Conservation (phyloP, 805 yeast species). For the Lipomyces sp. region DNA sequence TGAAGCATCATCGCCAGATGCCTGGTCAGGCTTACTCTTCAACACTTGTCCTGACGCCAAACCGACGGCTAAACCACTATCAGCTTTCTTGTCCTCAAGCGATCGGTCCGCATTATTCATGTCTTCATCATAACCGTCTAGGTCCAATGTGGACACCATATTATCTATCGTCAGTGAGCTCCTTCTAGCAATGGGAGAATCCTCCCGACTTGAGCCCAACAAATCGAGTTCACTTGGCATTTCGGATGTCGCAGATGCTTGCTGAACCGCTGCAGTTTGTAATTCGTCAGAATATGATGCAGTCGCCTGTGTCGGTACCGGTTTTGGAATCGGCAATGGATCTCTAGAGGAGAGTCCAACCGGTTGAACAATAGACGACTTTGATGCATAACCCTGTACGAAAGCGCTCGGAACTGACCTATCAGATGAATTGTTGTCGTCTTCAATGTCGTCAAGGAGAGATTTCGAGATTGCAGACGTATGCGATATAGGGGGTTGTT, state of each 20-base stretch:
- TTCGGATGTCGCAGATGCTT: background rate
- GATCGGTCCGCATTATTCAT: background rate
- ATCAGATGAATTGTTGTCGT: background rate
- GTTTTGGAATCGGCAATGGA: background rate
- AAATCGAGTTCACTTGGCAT: background rate
- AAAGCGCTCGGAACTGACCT: background rate
- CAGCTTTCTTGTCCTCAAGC: background rate
- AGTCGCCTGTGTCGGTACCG: background rate
- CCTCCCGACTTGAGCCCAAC: background rate
- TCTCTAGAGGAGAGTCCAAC: background rate
- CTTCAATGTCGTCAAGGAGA: slow-evolving; percentile 1
- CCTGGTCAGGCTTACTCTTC: background rate
- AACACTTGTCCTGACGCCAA: background rate
- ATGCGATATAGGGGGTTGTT: background rate
- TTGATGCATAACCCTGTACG: background rate
- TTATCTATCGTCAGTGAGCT: background rate
- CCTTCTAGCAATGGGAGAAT: background rate
- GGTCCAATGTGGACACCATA: background rate
- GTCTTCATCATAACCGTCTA: background rate
- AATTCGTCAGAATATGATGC: background rate
- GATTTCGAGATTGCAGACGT: background rate
- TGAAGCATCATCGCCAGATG: background rate
- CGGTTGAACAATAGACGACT: background rate
- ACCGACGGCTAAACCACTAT: background rate
- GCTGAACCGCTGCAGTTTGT: background rate